Base-by-base conservation (phyloP, 2,329 filamentous ascomycete genomes). In the Fusarium sp. region DNA sequence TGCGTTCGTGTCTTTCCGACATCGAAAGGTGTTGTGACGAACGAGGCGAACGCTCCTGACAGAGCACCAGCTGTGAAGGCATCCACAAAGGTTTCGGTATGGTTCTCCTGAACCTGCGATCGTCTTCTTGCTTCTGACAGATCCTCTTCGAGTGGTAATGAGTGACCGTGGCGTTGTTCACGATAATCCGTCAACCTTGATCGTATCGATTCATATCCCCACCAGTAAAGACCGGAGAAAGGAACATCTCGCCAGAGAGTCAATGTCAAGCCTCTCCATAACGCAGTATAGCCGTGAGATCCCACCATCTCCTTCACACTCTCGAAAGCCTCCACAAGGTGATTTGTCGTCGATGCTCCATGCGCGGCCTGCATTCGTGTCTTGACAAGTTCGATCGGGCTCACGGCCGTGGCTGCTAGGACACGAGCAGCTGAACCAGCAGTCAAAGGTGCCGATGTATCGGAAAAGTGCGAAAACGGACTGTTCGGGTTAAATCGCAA, bases 191-290 rank as follows among this genome's bases (percentile, higher is more conserved):
- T 92, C 65, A 98, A 83, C 59, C 85, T 84, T 30, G 91, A 90
- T 60, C 95, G 91, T 62, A 96, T 91, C 24, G 89, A 91, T 84
- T 99, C 96, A 81, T 99, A 99, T 18, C 96, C 96, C 91, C 93
- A 97, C 96, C 96, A 99, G 85, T 99, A 99, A 50, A 99, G 89
- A 8, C 93, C 96, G 2, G 96, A 98, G 79, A 99, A 99, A 1
- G 96, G 96, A 1, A 98, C 96, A 80, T 99, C 96, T 73, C 96
- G 89, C 96, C 96, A 99, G 66, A 99, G 88, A 0, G 96, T 98
- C 77, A 99, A 85, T 0, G 92, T 95, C 62, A 99, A 84, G 0
- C 96, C 96, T 64, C 96, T 89, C 96, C 96, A 99, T 0, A 99
- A 85, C 5, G 95, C 94, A 3, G 88, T 87, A 75, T 96, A 94